Percentiles rank a stretch among this genome's conserved stretches.
Conservation (phyloP, 176 grass and related monocot genomes). For the Hordeum vulgare region DNA sequence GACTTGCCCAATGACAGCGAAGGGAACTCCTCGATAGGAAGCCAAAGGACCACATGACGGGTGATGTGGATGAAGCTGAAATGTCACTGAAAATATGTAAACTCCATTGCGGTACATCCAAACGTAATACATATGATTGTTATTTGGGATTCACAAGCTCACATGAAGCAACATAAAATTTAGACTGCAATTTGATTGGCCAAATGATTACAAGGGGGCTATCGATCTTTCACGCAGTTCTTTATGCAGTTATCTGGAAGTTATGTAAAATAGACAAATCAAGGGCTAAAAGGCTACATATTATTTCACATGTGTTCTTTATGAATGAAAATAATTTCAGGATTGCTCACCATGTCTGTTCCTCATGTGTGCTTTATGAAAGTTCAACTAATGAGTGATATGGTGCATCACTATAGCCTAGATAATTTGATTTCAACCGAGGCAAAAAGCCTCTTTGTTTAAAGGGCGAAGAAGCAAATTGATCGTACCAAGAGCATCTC, state of each 20-base stretch:
- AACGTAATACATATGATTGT: not conserved
- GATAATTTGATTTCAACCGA: no score
- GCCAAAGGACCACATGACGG: not conserved
- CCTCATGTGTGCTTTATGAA: no score
- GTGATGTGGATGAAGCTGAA: not conserved
- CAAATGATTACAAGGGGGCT: no score
- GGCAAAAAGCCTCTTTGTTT: no score
- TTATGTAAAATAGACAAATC: not conserved
- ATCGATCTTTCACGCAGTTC: not conserved
- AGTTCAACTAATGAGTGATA: no score
- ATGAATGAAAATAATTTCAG: no score
- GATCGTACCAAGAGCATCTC: no score
- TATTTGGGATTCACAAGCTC: not conserved
- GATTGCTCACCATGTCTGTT: no score
- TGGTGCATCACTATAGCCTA: no score
- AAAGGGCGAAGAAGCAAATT: no score
- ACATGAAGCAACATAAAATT: not conserved
- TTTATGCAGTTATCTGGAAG: not conserved
- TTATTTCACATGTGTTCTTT: no score
- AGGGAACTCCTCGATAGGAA: not conserved
- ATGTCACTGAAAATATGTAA: not conserved
- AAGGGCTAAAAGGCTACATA: no score
- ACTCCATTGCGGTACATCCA: not conserved
- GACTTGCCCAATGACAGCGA: not conserved
- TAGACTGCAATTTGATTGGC: not conserved